These are phyloP conservation scores for Venturia oleaginea DNA, from an alignment of 2,329 filamentous ascomycete species.

Conservation along the genomic window DNA sequence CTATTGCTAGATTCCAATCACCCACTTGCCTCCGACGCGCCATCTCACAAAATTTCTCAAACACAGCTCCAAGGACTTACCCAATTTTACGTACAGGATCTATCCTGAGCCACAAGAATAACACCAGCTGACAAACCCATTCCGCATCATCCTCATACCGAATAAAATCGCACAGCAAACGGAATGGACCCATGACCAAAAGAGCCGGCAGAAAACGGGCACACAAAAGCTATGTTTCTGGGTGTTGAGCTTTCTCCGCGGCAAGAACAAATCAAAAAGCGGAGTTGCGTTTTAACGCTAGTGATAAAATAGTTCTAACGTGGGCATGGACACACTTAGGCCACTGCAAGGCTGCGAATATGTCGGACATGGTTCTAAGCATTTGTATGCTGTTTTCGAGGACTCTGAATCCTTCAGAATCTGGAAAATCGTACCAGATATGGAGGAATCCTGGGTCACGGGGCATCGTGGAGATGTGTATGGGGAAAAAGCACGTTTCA, in stretches of 20 bases:
- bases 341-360: background rate
- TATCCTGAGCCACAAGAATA: background rate
- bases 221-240: no score
- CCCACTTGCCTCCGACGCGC: background rate
- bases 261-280: background rate
- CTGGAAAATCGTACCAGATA: background rate
- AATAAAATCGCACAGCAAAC: background rate
- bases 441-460: background rate
- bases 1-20: background rate
- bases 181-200: background rate
- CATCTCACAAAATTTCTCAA: background rate
- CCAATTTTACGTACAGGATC: background rate
- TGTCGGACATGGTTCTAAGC: background rate
- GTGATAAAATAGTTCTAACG: no score
- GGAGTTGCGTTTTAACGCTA: background rate
- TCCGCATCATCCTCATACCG: background rate
- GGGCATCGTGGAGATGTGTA: background rate
- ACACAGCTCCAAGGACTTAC: background rate
- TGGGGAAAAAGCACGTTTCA: background rate
- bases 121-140: background rate
- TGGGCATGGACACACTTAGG: background rate
- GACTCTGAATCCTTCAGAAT: background rate
- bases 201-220: background rate
- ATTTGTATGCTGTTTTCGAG: background rate
- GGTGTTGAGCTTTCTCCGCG: slow-evolving; percentile 4